Base-by-base conservation (phyloP, 169 alveolate species). In the Besnoitia besnoiti region DNA sequence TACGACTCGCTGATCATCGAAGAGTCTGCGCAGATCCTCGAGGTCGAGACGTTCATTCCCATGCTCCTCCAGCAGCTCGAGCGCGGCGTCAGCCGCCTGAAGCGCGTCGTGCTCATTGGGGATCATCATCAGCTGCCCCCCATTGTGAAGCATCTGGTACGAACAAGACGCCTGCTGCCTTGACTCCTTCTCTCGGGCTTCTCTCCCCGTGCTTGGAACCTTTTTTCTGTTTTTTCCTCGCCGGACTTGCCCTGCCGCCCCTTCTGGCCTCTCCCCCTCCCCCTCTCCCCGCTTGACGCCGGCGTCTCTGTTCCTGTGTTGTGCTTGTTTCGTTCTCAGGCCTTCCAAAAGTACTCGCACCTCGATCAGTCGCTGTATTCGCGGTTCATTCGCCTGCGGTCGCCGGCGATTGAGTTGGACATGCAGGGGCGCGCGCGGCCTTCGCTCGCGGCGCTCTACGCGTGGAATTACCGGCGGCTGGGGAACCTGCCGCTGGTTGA, bases 61-160 rank as follows among this genome's bases (percentile, higher is more conserved):
- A 94, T 98, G 96, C 94, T 97, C 39, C 95, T 97, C 90, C 98
- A 97, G 95, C 96, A 95, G 89, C 55, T 39, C 85, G 92, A 95
- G 77, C 62, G 94, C 51, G 61, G 84, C 30, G 79, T 85, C 91
- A 88, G 92, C 89, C 85, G 97, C 93, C 85, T 97, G 96, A 89
- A 95, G 95, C 93, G 99, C 59, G 96, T 98, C 82, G 96, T 98
- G 77, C 96, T 98, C 91, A 95, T 98, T 35, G 99, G 99, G 8
- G 99, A 98, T 94, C 98, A 97, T 92, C 97, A 96, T 92, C 99
- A 98, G 94, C 95, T 98, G 85, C 99, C 99, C 0, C 99, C 99
- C 10, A 97, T 98, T 46, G 97, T 98, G 51, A 97, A 98, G 95
- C 97, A 97, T 91, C 95, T 96, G 85, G 93, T 90, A 5, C 21